Evolutionary conservation across 2,329 filamentous ascomycete genomes (phyloP), one percentile per base, ranked within the genome.

Genomic region (Colletotrichum acutatum): DNA sequence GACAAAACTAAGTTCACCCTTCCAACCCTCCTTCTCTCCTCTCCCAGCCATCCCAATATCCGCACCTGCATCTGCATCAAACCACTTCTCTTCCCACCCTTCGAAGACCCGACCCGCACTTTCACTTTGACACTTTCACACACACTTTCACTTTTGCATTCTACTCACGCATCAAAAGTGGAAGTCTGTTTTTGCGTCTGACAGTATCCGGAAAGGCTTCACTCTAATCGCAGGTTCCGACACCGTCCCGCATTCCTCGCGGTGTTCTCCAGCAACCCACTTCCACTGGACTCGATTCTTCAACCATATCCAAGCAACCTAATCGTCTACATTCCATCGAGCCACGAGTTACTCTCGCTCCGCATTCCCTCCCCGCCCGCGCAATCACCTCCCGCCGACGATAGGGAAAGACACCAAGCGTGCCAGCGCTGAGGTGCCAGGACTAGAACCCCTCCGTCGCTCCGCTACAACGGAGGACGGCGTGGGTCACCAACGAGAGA

Each of bases 381-480:
- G 16, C 66, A 19, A 42, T 30, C 37, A 53, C 64, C 46, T 42
- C 54, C 22, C 30, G 30, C 49, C 68, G 42, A 46, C 62, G 53
- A 70, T 30, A 70, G 60, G 62, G 64, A 75, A 53, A 74, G 57
- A 64, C 74, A 62, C 28, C 7, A 60, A 68, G 71, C 74, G 74
- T 75, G 54, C 67, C 59, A 71, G 37, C 74, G 74, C 74, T 75
- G 74, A 75, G 61, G 71, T 60, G 71, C 42, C 56, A 49, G 59
- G 63, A 75, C 37, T 46, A 66, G 53, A 69, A 70, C 74, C 72
- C 74, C 52, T 74, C 74, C 74, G 72, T 75, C 72, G 52, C 74
- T 75, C 74, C 74, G 74, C 65, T 63, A 59, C 53, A 57, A 74
- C 72, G 74, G 74, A 71, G 74, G 72, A 74, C 74, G 74, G 72